Percentiles rank a stretch among this genome's conserved stretches.
Evolutionary conservation across 306 rosid species (phyloP).

Genomic region (Castanea mollissima): DNA sequence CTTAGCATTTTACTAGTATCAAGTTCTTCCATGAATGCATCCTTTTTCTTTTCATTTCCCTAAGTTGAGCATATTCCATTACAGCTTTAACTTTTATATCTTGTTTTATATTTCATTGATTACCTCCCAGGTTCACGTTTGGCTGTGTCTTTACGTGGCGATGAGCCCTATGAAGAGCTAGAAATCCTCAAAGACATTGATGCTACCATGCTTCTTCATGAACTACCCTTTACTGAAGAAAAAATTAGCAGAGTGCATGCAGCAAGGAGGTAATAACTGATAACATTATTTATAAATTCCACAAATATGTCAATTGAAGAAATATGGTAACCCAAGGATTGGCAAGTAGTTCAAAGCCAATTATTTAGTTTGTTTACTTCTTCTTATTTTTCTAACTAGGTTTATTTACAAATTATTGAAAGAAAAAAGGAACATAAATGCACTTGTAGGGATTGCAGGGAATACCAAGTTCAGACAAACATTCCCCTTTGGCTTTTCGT

Average conservation of each 20-base stretch:
- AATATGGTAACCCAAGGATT: constrained; percentile 12
- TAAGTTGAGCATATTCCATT: neutral
- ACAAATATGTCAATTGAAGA: neutral
- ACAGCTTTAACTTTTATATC: neutral
- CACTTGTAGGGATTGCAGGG: constrained; percentile 10
- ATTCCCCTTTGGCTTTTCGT: neutral
- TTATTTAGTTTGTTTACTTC: neutral
- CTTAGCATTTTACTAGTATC: constrained; percentile 5
- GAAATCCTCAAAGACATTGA: constrained; percentile 71
- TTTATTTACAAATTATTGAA: neutral
- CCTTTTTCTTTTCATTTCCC: neutral
- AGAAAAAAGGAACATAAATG: neutral
- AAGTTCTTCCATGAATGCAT: constrained; percentile 4
- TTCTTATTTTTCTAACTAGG: too few relatives aligned
- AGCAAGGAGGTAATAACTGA: constrained; percentile 74
- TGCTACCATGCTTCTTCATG: constrained; percentile 88
- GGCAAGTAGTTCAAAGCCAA: neutral
- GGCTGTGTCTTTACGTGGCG: constrained; percentile 84
- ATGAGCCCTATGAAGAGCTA: constrained; percentile 75
- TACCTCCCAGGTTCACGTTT: constrained; percentile 70
- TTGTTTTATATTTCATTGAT: constrained; percentile 21
- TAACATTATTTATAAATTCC: constrained; percentile 17
- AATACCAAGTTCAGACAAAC: neutral
- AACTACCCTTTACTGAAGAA: constrained; percentile 68
- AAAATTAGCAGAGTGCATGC: constrained; percentile 84